A percentile compares a stretch with the other conserved stretches of the same genome.
phyloP scores from a whole-genome alignment of 164 flowering plant species.

The Pachysandra terminalis region DNA sequence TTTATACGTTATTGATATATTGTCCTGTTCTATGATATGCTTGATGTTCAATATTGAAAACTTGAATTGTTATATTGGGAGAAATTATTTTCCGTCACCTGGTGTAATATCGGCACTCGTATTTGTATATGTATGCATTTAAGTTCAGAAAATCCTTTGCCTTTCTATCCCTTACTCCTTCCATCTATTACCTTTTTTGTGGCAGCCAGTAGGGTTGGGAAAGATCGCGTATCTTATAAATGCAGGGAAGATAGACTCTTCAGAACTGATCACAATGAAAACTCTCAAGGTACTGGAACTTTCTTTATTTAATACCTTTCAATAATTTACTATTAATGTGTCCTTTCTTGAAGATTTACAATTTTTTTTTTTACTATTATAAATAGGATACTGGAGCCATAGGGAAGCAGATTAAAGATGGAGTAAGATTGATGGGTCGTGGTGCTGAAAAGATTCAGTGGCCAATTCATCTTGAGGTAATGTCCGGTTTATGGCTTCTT shows the following conservation, averaged over 20 bases:
- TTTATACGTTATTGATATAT: too few species aligned
- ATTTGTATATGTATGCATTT: too few species aligned
- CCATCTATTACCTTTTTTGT: not conserved
- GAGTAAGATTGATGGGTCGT: constrained; percentile 95
- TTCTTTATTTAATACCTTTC: not conserved
- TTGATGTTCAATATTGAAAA: too few species aligned
- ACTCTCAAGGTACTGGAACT: constrained; percentile 75
- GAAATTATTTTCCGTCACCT: too few species aligned
- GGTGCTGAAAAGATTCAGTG: constrained; percentile 84
- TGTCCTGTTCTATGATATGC: too few species aligned
- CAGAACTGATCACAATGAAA: constrained; percentile 95
- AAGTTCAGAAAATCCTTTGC: not conserved
- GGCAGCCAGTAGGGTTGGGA: constrained; percentile 92
- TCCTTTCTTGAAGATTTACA: constrained; percentile 5
- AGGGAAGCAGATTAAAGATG: constrained; percentile 91
- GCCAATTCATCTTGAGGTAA: constrained; percentile 99
- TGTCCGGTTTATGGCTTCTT: constrained; percentile 1
- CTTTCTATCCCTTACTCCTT: not conserved
- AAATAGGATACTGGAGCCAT: constrained; percentile 78
- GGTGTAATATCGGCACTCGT: too few species aligned
- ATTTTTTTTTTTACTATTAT: constrained; percentile 6
- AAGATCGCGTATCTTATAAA: constrained; percentile 95
- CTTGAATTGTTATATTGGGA: too few species aligned
- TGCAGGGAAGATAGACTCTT: constrained; percentile 88
- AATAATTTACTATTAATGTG: not conserved